These are phyloP conservation scores for Umbelopsis sp. DNA, from an alignment of 371 early-diverging fungal genomes.

Conservation along the genomic window DNA sequence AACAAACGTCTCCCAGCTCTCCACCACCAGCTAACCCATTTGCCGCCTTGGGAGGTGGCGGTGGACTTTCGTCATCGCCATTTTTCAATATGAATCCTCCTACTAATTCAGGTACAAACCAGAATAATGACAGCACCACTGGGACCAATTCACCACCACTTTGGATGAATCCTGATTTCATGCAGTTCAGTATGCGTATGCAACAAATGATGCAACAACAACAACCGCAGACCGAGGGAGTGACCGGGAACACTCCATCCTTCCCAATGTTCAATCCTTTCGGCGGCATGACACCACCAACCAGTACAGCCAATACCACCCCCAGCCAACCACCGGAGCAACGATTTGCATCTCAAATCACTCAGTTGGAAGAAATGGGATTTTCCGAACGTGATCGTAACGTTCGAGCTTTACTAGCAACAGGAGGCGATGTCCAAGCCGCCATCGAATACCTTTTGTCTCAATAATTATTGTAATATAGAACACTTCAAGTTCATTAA, in stretches of 20 bases:
- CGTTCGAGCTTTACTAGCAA: slow-evolving; percentile 72
- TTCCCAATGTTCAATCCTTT: slow-evolving; percentile 9
- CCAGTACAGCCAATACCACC: neutral
- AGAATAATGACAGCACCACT: slow-evolving; percentile 19
- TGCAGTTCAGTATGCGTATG: slow-evolving; percentile 46
- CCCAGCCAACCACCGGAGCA: slow-evolving; percentile 58
- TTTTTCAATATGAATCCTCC: neutral
- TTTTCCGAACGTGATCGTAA: slow-evolving; percentile 77
- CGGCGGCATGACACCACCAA: neutral
- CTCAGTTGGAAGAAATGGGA: slow-evolving; percentile 83
- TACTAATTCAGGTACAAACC: neutral
- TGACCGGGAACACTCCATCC: neutral
- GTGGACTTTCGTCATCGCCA: neutral
- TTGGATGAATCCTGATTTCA: slow-evolving; percentile 53
- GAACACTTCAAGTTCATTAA: slow-evolving; percentile 6
- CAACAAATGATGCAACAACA: slow-evolving; percentile 39
- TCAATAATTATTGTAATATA: slow-evolving; percentile 25
- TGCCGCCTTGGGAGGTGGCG: slow-evolving; percentile 27
- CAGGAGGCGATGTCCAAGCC: slow-evolving; percentile 76
- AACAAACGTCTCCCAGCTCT: slow-evolving; percentile 15
- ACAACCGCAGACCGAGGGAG: slow-evolving; percentile 2
- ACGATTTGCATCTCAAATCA: slow-evolving; percentile 72
- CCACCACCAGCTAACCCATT: slow-evolving; percentile 40
- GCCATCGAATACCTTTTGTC: slow-evolving; percentile 66
- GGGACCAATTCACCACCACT: slow-evolving; percentile 31